Base-by-base conservation (phyloP, 345 rosid species). In the Populus pruinosa region DNA sequence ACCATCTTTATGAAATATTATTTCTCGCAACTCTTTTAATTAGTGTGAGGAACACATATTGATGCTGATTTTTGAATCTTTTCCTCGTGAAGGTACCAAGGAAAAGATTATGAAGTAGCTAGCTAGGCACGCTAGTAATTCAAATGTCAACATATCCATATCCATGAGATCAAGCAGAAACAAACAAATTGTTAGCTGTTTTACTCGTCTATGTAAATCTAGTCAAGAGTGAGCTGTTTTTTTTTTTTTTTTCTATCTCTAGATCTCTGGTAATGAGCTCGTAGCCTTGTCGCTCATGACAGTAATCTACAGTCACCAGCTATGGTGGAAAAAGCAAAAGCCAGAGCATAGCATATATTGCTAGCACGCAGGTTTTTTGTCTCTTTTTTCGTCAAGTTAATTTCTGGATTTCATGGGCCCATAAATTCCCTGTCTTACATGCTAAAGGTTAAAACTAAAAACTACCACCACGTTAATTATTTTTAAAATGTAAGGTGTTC, bases 371-470 rank as follows among this genome's bases (percentile, higher is more conserved):
- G 6, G 35, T 33, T 18, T 27, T 13, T 5, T 27, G 29, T 27
- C 29, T 27, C 29, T 5, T 5, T 31, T 14, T 50, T 49, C 31
- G 50, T 67, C 50, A 33, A 8, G 33, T 69, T 23, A 68, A 59
- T 17, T 64, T 10, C 27, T 72, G 61, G 80, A 78, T 67, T 76
- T n/a, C 43, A 74, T 64, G 74, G 68, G 73, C 64, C 71, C 41
- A 27, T 23, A 20, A 6, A 49, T 11, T n/a, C 16, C 17, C 43
- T 77, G 66, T 62, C 50, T 70, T 67, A 8, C 29, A 72, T 68
- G 21, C 20, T 29, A 69, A 63, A 2, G 29, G 64, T 23, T 5
- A 56, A n/a, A 59, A 59, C 64, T 53, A 53, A 53, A 53, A 53
- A 20, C 61, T 47, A 47, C 17, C 50, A 14, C 50, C 1, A 14